Evolutionary conservation across 2,329 filamentous ascomycete species (phyloP), one percentile per base, ranked within the genome.

Genomic region (Trichothecium roseum): DNA sequence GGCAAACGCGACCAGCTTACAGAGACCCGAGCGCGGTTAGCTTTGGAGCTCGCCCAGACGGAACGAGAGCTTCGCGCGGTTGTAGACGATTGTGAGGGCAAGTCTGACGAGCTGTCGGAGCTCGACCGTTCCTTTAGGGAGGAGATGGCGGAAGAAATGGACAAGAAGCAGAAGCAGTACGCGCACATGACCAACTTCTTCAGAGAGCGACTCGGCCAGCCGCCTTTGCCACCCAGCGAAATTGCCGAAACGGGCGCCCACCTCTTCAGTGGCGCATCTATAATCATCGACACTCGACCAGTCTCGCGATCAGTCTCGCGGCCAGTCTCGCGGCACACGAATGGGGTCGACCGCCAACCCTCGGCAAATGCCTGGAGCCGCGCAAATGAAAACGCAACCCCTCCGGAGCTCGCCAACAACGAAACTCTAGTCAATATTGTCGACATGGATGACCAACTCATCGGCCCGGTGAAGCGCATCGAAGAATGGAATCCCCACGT

Each of bases 401-500:
- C 17, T 13, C 30, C 15, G 14, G 14, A 18, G 15, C 18, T 20
- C 17, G 26, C 41, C 12, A 38, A 38, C 20, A 22, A 14, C 13
- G 27, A 32, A 6, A 30, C 30, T 12, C 45, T 60, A 2, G 55
- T 59, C 5, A 44, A 62, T 27, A 52, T 69, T 3, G 41, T 55
- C 15, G 56, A 61, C 38, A 47, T 53, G 0, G 52, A 58, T 4
- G 62, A 60, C n/a, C 48, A 49, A 2, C 38, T 58, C 5, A 48
- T 68, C 14, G 64, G 60, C 2, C 45, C 51, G 5, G 43, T 68
- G 22, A 48, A 52, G 28, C 53, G 50, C 1, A 55, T 63, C 15
- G 51, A 54, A 15, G 49, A 51, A 1, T 54, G 55, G 45, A 67
- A 67, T 34, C 54, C 55, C n/a, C 62, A 57, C 50, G 52, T 64